Conservation (phyloP, 768 basidiomycete genomes). For the Sutorius australiensis region DNA sequence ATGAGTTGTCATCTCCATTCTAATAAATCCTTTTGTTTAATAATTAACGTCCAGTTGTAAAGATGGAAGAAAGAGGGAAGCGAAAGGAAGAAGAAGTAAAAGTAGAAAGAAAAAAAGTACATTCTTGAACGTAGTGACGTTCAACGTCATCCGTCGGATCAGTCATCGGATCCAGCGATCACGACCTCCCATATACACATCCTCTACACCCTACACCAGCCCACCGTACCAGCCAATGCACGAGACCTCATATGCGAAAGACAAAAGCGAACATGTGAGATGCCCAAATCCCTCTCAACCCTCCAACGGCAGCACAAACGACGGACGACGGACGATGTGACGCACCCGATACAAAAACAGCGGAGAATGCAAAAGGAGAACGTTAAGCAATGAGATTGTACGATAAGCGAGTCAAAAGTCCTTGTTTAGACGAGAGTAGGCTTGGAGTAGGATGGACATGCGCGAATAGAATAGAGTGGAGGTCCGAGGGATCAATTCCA, state of each 20-base stretch:
- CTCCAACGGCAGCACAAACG: background rate
- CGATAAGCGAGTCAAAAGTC: constrained; percentile 29
- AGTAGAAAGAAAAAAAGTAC: constrained; percentile 10
- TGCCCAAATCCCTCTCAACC: background rate
- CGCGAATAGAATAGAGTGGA: constrained; percentile 22
- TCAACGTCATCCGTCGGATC: constrained; percentile 14
- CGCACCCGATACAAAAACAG: constrained; percentile 13
- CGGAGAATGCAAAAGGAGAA: constrained; percentile 14
- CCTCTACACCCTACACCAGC: background rate
- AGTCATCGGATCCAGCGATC: background rate
- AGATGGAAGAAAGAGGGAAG: background rate
- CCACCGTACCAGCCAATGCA: background rate
- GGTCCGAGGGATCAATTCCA: constrained; percentile 18
- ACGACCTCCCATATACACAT: background rate
- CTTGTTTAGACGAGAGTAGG: constrained; percentile 18
- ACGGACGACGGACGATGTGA: constrained; percentile 8
- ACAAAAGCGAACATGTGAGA: constrained; percentile 3
- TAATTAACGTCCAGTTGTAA: constrained; percentile 19
- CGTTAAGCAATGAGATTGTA: constrained; percentile 31
- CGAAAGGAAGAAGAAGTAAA: too few relatives aligned
- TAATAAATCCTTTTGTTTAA: constrained; percentile 14
- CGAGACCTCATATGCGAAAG: constrained; percentile 1
- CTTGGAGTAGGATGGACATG: constrained; percentile 22
- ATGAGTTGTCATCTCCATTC: background rate
- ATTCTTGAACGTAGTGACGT: constrained; percentile 8